Conservation (phyloP, 352 stramenopile genomes). For the Globisporangium splendens region DNA sequence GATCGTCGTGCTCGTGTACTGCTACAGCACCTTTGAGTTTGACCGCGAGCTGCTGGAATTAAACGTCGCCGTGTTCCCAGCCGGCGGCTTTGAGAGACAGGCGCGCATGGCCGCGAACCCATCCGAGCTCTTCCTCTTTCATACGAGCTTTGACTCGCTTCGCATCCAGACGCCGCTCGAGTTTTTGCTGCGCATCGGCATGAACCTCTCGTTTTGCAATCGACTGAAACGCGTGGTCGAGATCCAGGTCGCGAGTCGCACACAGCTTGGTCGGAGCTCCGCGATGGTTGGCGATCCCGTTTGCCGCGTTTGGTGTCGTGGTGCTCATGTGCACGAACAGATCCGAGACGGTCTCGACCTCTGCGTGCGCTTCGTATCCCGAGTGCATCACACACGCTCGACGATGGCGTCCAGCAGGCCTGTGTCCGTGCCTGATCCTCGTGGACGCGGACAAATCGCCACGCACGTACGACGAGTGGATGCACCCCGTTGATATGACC, state of each 20-base stretch:
- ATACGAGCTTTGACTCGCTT: slow-evolving; percentile 30
- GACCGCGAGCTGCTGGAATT: slow-evolving; percentile 19
- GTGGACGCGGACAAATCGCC: not conserved
- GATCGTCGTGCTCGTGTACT: slow-evolving; percentile 22
- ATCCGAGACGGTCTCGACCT: slow-evolving; percentile 11
- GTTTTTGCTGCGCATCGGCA: slow-evolving; percentile 32
- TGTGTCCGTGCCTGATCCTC: slow-evolving; percentile 2
- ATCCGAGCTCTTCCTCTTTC: slow-evolving; percentile 23
- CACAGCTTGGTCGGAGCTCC: not conserved
- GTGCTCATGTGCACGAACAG: slow-evolving; percentile 14
- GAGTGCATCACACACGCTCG: slow-evolving; percentile 29
- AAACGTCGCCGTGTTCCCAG: slow-evolving; percentile 17
- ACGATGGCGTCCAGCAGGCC: not conserved
- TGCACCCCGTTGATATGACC: not conserved
- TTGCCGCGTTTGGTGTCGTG: slow-evolving; percentile 12
- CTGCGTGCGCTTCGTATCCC: slow-evolving; percentile 17
- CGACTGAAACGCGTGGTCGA: slow-evolving; percentile 37
- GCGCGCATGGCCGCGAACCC: slow-evolving; percentile 28
- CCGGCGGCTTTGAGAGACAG: slow-evolving; percentile 30
- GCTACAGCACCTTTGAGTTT: slow-evolving; percentile 22
- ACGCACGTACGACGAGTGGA: slow-evolving; percentile 1
- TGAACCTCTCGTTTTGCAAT: slow-evolving; percentile 34
- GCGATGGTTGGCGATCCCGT: slow-evolving; percentile 9
- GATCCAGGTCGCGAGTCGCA: slow-evolving; percentile 22
- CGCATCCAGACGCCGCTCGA: slow-evolving; percentile 22